Evolutionary conservation across 2,329 filamentous ascomycete species (phyloP).

Genomic region (Rutstroemia sp.): DNA sequence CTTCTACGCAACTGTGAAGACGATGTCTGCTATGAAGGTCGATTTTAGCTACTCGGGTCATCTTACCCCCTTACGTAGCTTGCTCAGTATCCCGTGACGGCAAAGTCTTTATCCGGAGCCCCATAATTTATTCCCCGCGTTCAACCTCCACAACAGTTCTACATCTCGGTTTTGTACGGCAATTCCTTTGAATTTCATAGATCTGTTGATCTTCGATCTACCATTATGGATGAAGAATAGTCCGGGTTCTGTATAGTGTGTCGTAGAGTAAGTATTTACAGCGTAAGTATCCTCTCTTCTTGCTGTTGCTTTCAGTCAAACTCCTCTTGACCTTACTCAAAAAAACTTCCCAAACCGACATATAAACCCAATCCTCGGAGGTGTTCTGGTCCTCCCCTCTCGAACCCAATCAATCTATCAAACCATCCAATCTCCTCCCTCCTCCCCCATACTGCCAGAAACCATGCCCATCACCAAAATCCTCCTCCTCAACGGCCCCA

Average conservation of each 20-base stretch:
- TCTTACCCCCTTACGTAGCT: too few relatives aligned
- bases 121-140: background rate
- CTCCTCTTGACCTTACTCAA: too few relatives aligned
- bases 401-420: background rate
- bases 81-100: too few relatives aligned
- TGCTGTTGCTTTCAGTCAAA: background rate
- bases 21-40: too few relatives aligned
- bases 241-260: background rate
- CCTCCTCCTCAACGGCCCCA: conserved; percentile 72
- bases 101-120: conserved; percentile 1
- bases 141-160: background rate
- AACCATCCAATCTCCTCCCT: background rate
- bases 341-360: too few relatives aligned
- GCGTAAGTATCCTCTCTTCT: background rate
- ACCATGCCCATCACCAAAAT: conserved; percentile 39
- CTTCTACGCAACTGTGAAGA: too few relatives aligned
- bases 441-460: too few relatives aligned
- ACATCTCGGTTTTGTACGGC: background rate
- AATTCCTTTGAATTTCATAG: background rate
- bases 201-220: background rate
- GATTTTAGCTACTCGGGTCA: too few relatives aligned
- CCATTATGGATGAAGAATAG: background rate
- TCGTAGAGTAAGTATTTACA: too few relatives aligned
- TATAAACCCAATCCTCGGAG: too few relatives aligned
- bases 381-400: too few relatives aligned